Base-by-base conservation (phyloP, 179 eudicot species). In the Heliamphora pulchella region DNA sequence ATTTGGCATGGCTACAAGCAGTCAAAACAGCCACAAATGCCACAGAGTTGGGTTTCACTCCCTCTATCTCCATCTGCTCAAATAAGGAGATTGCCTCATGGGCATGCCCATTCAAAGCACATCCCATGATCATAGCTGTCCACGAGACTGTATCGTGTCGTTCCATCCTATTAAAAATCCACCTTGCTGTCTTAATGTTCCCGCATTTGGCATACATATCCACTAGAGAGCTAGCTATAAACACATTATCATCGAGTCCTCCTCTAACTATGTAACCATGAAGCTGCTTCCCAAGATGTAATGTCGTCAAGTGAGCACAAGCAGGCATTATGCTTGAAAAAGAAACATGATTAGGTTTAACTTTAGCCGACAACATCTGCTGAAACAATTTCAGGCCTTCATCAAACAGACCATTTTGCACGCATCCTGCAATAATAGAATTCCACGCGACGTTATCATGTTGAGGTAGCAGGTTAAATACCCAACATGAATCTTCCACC, bases 141-240 rank as follows among this genome's bases (percentile, higher is more conserved):
- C 94, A 93, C 31, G 93, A 87, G 71, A 94, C 94, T 8, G 84
- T 83, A 79, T 95, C 95, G 53, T 81, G 94, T 41, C 77, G 74
- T 78, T 88, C 83, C 89, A 91, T 88, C 41, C 81, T 79, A 78
- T 87, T 75, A 75, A 91, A 94, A 76, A 93, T 85, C 71, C 86
- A 79, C 84, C 87, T 85, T 1, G 97, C 92, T 64, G 84, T 64
- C 61, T 68, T 85, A 76, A 95, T 83, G 81, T 86, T 84, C 58
- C 98, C 97, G 76, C 96, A 95, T 83, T 91, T 93, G 61, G 97
- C 93, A 86, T 95, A 95, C 97, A 95, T 91, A 84, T 93, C 97
- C 44, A 93, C 86, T 41, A 95, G 89, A 39, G 97, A 90, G 86
- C 97, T 93, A 54, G 97, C 91, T 75, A 95, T 81, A 70, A 86